Evolutionary conservation across 2,329 filamentous ascomycete species (phyloP).

Genomic region (Macrophomina pseudophaseolina): DNA sequence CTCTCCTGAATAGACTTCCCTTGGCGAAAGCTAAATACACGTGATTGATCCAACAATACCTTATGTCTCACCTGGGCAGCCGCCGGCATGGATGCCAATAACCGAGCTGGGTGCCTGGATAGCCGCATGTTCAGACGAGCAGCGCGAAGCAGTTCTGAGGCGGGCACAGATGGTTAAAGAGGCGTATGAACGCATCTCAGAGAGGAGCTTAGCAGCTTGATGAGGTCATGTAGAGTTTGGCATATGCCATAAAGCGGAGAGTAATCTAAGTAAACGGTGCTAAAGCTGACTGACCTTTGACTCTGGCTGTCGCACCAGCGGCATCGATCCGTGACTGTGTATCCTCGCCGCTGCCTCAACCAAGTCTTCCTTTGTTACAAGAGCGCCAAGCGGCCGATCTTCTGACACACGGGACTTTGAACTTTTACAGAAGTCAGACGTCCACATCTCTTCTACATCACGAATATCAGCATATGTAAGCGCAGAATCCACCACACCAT

Average conservation of each 20-base stretch:
- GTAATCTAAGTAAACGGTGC: neutral
- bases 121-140: neutral
- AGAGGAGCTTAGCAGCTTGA: neutral
- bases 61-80: neutral
- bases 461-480: neutral
- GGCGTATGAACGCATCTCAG: neutral
- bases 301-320: neutral
- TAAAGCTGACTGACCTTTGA: neutral
- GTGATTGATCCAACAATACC: too few relatives aligned
- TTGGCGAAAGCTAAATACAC: too few relatives aligned
- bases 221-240: neutral
- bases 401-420: neutral
- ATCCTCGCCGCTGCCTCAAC: neutral
- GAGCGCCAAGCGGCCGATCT: neutral
- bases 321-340: neutral
- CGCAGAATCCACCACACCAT: neutral
- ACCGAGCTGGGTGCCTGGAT: slow-evolving; percentile 1
- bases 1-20: too few relatives aligned
- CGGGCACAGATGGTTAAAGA: neutral
- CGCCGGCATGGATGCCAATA: neutral
- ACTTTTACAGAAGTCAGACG: neutral
- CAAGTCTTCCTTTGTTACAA: neutral
- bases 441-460: neutral
- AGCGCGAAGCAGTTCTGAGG: neutral
- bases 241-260: neutral